These are phyloP conservation scores for Russula ochroleuca DNA, from an alignment of 768 basidiomycete genomes.

Conservation along the genomic window DNA sequence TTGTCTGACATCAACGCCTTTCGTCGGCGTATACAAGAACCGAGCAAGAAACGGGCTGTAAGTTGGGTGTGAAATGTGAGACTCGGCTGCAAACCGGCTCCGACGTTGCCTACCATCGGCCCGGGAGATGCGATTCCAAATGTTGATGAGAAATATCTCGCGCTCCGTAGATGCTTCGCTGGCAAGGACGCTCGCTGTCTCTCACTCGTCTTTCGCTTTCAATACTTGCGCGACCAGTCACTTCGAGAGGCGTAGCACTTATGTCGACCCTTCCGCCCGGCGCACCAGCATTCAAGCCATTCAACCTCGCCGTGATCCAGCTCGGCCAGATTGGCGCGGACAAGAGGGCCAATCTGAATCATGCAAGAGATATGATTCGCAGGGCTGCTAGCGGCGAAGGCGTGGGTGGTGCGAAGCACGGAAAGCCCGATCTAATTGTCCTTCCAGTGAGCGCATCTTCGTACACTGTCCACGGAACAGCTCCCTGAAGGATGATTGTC, in stretches of 20 bases:
- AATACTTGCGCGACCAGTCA: neutral
- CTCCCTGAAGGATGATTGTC: neutral
- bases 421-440: conserved; percentile 77
- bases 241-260: neutral
- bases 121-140: neutral
- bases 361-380: conserved; percentile 77
- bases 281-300: conserved; percentile 55
- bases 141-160: neutral
- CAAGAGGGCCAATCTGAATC: conserved; percentile 75
- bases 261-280: conserved; percentile 25
- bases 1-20: no score
- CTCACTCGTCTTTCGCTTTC: neutral
- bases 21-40: no score
- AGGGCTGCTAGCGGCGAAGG: conserved; percentile 50
- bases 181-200: neutral
- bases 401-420: conserved; percentile 30
- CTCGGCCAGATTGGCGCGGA: conserved; percentile 67
- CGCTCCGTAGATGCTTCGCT: conserved; percentile 7
- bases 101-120: neutral
- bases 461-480: neutral
- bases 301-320: conserved; percentile 86
- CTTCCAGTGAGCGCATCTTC: conserved; percentile 56
- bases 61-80: no score
- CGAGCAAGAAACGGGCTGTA: no score
- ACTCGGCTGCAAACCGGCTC: no score